phyloP scores from a whole-genome alignment of 2,329 filamentous ascomycete species.

The Colletotrichum sansevieriae region DNA sequence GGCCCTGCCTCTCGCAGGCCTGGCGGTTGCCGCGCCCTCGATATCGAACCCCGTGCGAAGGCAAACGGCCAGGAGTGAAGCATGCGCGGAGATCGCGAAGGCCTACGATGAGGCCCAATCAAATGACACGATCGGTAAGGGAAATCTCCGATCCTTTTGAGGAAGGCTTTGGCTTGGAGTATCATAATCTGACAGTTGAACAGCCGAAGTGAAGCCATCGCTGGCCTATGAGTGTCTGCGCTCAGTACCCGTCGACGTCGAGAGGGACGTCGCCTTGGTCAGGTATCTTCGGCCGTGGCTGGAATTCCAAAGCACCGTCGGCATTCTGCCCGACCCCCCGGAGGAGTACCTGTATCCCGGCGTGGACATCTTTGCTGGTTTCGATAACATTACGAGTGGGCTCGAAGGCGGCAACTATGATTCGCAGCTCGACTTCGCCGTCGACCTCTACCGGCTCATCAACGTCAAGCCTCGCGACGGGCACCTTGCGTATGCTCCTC shows the following conservation, averaged over 20 bases:
- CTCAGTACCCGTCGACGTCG: conserved; percentile 40
- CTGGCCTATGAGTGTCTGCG: conserved; percentile 42
- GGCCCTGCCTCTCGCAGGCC: neutral
- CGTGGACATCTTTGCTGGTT: conserved; percentile 43
- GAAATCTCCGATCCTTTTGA: no score
- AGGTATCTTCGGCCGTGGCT: conserved; percentile 42
- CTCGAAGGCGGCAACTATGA: conserved; percentile 38
- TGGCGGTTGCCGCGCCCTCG: conserved; percentile 18
- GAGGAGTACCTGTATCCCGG: conserved; percentile 43
- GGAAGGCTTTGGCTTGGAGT: no score
- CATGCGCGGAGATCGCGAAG: conserved; percentile 24
- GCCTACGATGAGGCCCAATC: conserved; percentile 11
- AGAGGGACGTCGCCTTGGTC: conserved; percentile 38
- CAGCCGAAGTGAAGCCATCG: conserved; percentile 38
- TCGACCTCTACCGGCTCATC: conserved; percentile 42
- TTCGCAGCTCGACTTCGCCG: conserved; percentile 41
- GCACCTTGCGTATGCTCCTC: conserved; percentile 39
- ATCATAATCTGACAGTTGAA: neutral
- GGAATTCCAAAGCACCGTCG: conserved; percentile 43
- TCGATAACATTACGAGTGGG: conserved; percentile 41
- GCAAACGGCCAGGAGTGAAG: neutral
- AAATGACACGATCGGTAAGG: neutral
- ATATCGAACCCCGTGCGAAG: neutral
- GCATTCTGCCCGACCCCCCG: conserved; percentile 42
- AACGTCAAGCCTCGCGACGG: conserved; percentile 39